Evolutionary conservation across 495 filamentous ascomycete genomes (phyloP), one percentile per base, ranked within the genome.

Genomic region (Sabuloglossum arenarium): DNA sequence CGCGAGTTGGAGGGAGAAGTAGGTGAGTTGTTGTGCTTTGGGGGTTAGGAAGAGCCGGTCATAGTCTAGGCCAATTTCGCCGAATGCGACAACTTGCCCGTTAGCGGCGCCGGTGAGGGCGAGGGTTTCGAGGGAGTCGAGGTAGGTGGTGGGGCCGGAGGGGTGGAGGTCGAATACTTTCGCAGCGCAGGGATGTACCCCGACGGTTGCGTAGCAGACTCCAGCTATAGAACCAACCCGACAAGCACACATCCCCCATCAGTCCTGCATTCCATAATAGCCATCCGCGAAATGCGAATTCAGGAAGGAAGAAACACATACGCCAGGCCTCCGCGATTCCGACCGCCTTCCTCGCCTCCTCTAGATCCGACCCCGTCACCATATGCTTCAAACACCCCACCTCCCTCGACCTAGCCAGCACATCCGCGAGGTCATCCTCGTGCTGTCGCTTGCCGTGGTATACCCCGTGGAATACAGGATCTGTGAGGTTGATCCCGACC

Each of bases 1-100:
- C 25, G 83, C 79, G 6, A 84, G 78, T 64, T 97, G 91, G 5
- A 74, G 74, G 3, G 78, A 77, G 64, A 98, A 98, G 58, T 86
- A 93, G 60, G 84, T 81, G 8, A 88, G 73, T 64, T 98, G 91
- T 4, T 79, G 72, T 27, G 87, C 82, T 50, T 79, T 82, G 0
- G 78, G 73, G 61, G 79, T 84, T 62, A 88, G 79, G 62, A 83
- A 82, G 12, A 98, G 69, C 1, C 91, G 78, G 68, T 98, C 91
- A 64, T 97, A 98, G 68, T 98, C 91, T 0, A 98, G 79, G 9
- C 91, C 91, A 56, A 98, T 87, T 65, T 98, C 91, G 43, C 91
- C 91, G 64, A 96, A 94, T 23, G 91, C 93, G 12, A 86, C 81
- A 21, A 74, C 73, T 28, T 74, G 73, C 46, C 74, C 78, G 28